Evolutionary conservation across 768 basidiomycete genomes (phyloP).

Genomic region (Phlebiopsis flavidoalba): DNA sequence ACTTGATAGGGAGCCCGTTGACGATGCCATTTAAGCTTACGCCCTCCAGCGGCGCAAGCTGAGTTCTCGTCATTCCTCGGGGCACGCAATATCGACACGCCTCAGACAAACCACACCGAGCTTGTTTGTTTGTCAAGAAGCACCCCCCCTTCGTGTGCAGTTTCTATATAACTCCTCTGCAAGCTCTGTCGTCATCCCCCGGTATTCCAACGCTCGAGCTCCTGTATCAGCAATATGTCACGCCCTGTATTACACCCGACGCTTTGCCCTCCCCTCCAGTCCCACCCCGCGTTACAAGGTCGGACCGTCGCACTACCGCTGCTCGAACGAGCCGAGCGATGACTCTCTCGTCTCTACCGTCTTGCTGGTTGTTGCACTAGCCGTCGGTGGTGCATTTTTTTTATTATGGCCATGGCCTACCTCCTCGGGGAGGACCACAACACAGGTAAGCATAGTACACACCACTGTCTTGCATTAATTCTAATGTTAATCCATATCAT

Average conservation of each 20-base stretch:
- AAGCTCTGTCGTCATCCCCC: neutral
- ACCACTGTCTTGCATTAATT: neutral
- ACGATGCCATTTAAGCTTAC: slow-evolving; percentile 11
- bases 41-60: neutral
- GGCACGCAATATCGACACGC: neutral
- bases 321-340: slow-evolving; percentile 8
- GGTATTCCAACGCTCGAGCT: neutral
- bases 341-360: slow-evolving; percentile 23
- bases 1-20: neutral
- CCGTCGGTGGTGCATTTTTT: slow-evolving; percentile 17
- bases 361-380: slow-evolving; percentile 20
- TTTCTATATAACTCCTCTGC: neutral
- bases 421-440: slow-evolving; percentile 19
- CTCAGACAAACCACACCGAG: neutral
- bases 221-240: neutral
- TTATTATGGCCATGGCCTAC: slow-evolving; percentile 19
- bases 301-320: neutral
- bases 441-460: slow-evolving; percentile 15
- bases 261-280: neutral
- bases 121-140: slow-evolving; percentile 14
- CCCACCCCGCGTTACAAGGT: neutral
- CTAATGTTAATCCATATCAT: neutral
- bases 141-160: neutral
- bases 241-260: slow-evolving; percentile 1
- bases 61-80: neutral